Percentiles rank a stretch among this genome's conserved stretches.
Conservation (phyloP, 2,329 filamentous ascomycete species). For the Sporothrix globosa region DNA sequence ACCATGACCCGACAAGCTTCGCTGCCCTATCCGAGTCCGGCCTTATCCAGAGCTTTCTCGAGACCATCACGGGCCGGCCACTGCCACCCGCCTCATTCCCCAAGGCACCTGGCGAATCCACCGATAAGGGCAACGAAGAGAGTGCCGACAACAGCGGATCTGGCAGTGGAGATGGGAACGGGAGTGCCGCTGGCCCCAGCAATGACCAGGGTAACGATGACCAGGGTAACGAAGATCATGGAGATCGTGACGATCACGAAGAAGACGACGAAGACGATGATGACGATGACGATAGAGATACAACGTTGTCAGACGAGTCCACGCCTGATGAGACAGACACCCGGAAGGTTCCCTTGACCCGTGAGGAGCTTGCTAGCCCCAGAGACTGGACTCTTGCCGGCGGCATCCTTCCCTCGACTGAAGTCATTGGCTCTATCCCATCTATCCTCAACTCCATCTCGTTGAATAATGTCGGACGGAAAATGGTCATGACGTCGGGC, state of each 20-base stretch:
- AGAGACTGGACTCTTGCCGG: conserved; percentile 57
- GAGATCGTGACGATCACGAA: neutral
- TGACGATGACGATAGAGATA: conserved; percentile 43
- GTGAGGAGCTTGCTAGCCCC: conserved; percentile 53
- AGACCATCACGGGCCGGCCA: conserved; percentile 69
- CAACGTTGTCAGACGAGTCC: conserved; percentile 46
- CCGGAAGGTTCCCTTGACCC: conserved; percentile 57
- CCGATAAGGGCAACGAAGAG: neutral
- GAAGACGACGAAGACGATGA: conserved; percentile 23
- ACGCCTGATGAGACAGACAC: conserved; percentile 42
- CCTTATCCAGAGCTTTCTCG: conserved; percentile 81
- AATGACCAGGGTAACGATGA: conserved; percentile 37
- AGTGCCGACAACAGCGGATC: neutral
- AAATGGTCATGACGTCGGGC: conserved; percentile 79
- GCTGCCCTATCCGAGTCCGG: conserved; percentile 93
- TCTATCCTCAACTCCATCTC: conserved; percentile 92
- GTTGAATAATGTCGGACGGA: conserved; percentile 83
- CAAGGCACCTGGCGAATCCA: neutral
- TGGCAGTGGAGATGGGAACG: conserved; percentile 4
- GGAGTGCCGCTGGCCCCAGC: conserved; percentile 21
- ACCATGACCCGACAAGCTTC: conserved; percentile 98
- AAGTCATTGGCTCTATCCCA: conserved; percentile 85
- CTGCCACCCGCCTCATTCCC: conserved; percentile 43
- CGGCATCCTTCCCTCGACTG: conserved; percentile 82
- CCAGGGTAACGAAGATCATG: conserved; percentile 35